Percentiles rank a stretch among this genome's conserved stretches.
These are phyloP conservation scores for Thuidium tamariscinum DNA, from an alignment of 225 moss, liverwort and hornwort species.

Conservation along the genomic window DNA sequence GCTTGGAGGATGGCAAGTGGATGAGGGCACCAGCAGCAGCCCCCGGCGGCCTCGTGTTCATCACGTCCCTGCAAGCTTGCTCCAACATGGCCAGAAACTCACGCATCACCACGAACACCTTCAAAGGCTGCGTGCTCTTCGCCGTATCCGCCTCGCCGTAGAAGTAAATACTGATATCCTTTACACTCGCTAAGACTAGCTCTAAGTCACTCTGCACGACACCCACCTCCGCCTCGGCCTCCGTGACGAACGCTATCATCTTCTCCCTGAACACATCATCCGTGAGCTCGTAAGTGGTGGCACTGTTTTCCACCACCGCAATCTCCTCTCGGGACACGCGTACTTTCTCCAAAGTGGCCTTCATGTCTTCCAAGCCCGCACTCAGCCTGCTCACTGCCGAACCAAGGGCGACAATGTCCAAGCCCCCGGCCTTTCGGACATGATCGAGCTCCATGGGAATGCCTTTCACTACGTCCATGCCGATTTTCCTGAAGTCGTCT, in stretches of 20 bases:
- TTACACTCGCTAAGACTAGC: conserved; percentile 48
- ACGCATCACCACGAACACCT: conserved; percentile 63
- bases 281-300: conserved; percentile 32
- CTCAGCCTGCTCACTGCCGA: conserved; percentile 39
- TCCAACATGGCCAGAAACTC: conserved; percentile 73
- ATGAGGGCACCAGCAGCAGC: background rate
- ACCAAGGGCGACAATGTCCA: conserved; percentile 33
- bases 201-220: conserved; percentile 36
- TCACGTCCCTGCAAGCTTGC: conserved; percentile 66
- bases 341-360: conserved; percentile 18
- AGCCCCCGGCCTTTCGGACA: conserved; percentile 56
- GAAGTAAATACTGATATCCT: conserved; percentile 64
- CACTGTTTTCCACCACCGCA: background rate
- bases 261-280: conserved; percentile 69
- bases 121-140: conserved; percentile 51
- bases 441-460: conserved; percentile 47
- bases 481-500: conserved; percentile 17
- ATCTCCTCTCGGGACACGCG: background rate
- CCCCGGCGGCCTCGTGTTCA: background rate
- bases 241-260: conserved; percentile 42
- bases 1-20: conserved; percentile 3
- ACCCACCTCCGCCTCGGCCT: conserved; percentile 42
- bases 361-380: conserved; percentile 35
- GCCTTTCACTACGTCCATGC: conserved; percentile 49
- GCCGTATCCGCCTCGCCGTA: conserved; percentile 42